These are phyloP conservation scores for Microthlaspi erraticum DNA, from an alignment of 345 rosid species.

Conservation along the genomic window DNA sequence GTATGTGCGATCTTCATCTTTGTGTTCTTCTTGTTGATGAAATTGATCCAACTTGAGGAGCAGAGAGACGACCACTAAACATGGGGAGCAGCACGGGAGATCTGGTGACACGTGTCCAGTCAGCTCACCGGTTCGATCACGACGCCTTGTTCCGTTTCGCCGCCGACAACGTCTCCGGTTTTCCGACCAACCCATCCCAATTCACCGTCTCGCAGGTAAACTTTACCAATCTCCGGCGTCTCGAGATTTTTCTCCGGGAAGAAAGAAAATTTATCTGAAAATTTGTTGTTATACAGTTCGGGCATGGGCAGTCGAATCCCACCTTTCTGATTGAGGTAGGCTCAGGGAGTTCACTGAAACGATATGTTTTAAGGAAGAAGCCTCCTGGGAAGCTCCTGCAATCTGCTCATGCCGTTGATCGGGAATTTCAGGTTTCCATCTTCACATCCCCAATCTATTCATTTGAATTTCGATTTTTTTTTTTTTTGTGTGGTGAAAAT, in stretches of 20 bases:
- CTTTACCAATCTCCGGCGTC: background rate
- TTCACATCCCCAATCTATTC: background rate
- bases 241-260: background rate
- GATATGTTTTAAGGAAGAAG: conserved; percentile 92
- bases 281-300: conserved; percentile 57
- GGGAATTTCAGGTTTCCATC: conserved; percentile 71
- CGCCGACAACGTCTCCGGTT: conserved; percentile 62
- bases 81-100: conserved; percentile 73
- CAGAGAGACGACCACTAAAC: background rate
- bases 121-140: conserved; percentile 63
- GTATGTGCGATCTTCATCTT: background rate
- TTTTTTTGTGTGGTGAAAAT: conserved; percentile 23
- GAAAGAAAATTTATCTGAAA: background rate
- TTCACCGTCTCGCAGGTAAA: conserved; percentile 72
- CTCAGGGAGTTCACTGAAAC: conserved; percentile 54
- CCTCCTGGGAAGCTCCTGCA: conserved; percentile 84
- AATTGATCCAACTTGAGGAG: conserved; percentile 17
- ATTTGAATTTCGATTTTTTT: background rate
- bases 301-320: conserved; percentile 94
- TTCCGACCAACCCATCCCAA: conserved; percentile 65
- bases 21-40: background rate
- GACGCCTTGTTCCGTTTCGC: conserved; percentile 66
- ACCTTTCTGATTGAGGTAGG: conserved; percentile 76
- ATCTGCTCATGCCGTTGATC: conserved; percentile 94
- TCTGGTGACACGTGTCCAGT: conserved; percentile 56